Base-by-base conservation (phyloP, 371 early-diverging fungal genomes). In the Zychaea mexicana region DNA sequence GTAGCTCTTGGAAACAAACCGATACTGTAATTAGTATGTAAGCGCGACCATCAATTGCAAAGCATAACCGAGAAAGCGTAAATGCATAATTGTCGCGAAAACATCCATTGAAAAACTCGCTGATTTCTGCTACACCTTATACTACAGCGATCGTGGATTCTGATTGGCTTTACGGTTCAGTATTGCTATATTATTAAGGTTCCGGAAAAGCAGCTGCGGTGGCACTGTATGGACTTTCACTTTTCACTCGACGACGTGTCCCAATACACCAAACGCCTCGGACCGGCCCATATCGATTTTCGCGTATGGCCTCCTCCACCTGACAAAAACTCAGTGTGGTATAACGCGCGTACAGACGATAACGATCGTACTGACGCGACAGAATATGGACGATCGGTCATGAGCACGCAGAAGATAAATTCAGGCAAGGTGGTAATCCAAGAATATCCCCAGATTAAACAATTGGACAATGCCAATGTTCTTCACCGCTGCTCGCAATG, bases 241-340 rank as follows among this genome's bases (percentile, higher is more conserved):
- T 49, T 49, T 24, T 49, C 49, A 9, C 24, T 24, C 3, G 13
- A 49, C 26, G 49, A 49, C 49, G 49, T 49, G 6, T 24, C 49
- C 4, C 26, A 4, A 19, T 49, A 24, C 24, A 49, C 49, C 49
- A 49, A 3, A 49, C 28, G 33, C 8, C 36, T 56, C 2, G 24
- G 22, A 21, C 59, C 59, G 22, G 59, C 59, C 6, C 59, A 58
- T 26, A 38, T 58, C 28, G 59, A 58, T 27, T 45, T 38, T 17
- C 59, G 59, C 13, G 22, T 30, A 12, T 58, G 59, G 59, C 59
- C 59, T 4, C 46, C 59, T 26, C 0, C 21, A 9, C n/a, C 38
- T 42, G 12, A 58, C 5, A 26, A 36, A 36, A 5, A 39, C 6
- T 7, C 59, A 42, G 12, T n/a, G 6, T 27, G 38, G 38, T 17